Percentiles rank a stretch among this genome's conserved stretches.
Evolutionary conservation across 2,329 filamentous ascomycete species (phyloP).

Genomic region (Pseudogymnoascus sp.): DNA sequence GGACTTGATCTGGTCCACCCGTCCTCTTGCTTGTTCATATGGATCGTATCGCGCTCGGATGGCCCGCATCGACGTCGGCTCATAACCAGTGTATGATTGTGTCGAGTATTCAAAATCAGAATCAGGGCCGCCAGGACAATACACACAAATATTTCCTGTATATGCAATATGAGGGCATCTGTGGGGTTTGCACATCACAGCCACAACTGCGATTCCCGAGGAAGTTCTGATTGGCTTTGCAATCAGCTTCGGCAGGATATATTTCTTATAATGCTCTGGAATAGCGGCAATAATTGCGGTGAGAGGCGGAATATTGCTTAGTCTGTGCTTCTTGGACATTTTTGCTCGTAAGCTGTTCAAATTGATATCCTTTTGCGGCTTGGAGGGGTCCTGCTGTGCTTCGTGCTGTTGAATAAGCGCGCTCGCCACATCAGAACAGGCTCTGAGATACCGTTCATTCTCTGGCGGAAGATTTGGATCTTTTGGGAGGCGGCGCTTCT

Average conservation of each 20-base stretch:
- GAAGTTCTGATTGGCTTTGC: slow-evolving; percentile 95
- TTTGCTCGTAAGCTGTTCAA: slow-evolving; percentile 81
- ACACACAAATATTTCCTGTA: slow-evolving; percentile 97
- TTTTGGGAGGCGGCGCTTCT: slow-evolving; percentile 51
- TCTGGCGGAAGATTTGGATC: slow-evolving; percentile 72
- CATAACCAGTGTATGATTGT: slow-evolving; percentile 97
- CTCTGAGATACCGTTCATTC: slow-evolving; percentile 87
- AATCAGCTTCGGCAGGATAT: slow-evolving; percentile 90
- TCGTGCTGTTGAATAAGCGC: slow-evolving; percentile 93
- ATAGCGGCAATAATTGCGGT: slow-evolving; percentile 97
- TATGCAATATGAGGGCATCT: slow-evolving; percentile 96
- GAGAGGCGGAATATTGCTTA: slow-evolving; percentile 79
- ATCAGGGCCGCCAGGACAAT: slow-evolving; percentile 94
- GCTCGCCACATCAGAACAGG: slow-evolving; percentile 91
- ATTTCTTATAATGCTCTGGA: slow-evolving; percentile 99
- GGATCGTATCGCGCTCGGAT: slow-evolving; percentile 96
- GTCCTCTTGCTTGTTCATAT: slow-evolving; percentile 90
- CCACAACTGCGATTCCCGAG: slow-evolving; percentile 93
- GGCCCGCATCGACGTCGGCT: slow-evolving; percentile 96
- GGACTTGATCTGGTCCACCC: slow-evolving; percentile 93
- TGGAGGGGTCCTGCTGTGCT: slow-evolving; percentile 61
- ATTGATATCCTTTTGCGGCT: slow-evolving; percentile 78
- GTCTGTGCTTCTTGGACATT: slow-evolving; percentile 83
- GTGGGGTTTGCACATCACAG: slow-evolving; percentile 99
- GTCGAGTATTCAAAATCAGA: slow-evolving; percentile 99